Base-by-base conservation (phyloP, 2,329 filamentous ascomycete genomes). In the Xylariales sp. region DNA sequence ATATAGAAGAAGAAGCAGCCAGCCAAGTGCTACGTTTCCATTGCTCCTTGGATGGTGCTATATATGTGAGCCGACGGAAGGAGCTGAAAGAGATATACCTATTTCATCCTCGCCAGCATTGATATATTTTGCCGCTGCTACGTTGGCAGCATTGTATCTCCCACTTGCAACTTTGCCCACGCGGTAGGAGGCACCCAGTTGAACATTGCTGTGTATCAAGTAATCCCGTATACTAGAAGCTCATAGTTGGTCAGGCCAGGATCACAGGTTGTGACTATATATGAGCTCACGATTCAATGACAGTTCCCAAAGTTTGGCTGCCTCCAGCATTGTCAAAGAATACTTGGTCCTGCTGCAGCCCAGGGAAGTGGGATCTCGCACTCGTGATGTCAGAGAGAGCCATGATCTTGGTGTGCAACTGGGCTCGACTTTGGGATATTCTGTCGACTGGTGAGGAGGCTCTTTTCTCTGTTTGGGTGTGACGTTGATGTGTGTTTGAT, bases 291-390 rank as follows among this genome's bases (percentile, higher is more conserved):
- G 75, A 72, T 39, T 84, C 74, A 41, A 83, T 78, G 13, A 87
- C 86, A 13, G 72, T 66, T 18, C 74, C 76, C 4, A 90, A 63
- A 1, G 78, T 71, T 52, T 90, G 85, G 53, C 79, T 86, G 25
- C 85, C 85, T 14, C 85, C 85, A 10, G 84, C 86, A 54, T 90
- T 90, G 54, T 91, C 85, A 47, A 90, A 75, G 56, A 76, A 88
- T 34, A 89, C 70, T 52, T 88, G 83, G 32, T 79, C 67, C 42
- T 79, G 70, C 28, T 71, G 61, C 27, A 90, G 60, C 12, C 84
- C 82, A 23, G 85, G 85, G 63, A 90, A 90, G 38, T 72, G 68
- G 43, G 70, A 65, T 42, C 81, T 72, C 20, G 74, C 70, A 33
- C 66, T 62, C 7, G 67, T 52, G 33, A 86, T 68, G 48, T 83